Evolutionary conservation across 441 rosid species (phyloP), one percentile per base, ranked within the genome.

Genomic region (Corymbia calophylla): DNA sequence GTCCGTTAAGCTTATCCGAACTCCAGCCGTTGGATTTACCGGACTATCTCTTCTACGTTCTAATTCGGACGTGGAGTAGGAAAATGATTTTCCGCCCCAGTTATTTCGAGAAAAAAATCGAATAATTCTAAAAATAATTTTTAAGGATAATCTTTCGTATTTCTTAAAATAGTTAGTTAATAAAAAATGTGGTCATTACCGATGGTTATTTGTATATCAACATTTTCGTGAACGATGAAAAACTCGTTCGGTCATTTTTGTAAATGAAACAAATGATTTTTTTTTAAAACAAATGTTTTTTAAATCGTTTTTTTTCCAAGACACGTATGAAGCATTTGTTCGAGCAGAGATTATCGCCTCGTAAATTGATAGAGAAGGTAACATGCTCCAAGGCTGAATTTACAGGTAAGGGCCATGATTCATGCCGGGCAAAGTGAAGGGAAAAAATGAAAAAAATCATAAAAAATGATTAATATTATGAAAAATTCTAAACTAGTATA

Each of bases 181-280:
- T 9, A 3, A 32, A 31, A 66, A 1, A 17, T 16, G 2, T 32
- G 32, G 31, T 68, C 4, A 2, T 17, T 17, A 32, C 2, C 6
- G 0, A 35, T 0, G 0, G 19, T 9, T 0, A 23, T 77, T 19
- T 0, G 44, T 77, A 1, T 3, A 1, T 77, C 0, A 0, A 3
- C 2, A 4, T 44, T 4, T 23, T 77, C 1, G 1, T 44, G 1
- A 9, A 77, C 0, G 5, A 7, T 77, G 3, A 2, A 3, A 39
- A 23, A 0, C 32, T 21, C 0, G 0, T 39, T 39, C 3, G 1
- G 7, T 21, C 82, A 39, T 73, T 73, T 73, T 39, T 13, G 0
- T 6, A 44, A 3, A 8, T 0, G 0, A 70, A 5, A 39, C 0
- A 5, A 11, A 9, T 2, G 1, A 31, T 66, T 8, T 16, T 16